Conservation (phyloP, 129 eudicot genomes). For the Kitagawia praeruptora region DNA sequence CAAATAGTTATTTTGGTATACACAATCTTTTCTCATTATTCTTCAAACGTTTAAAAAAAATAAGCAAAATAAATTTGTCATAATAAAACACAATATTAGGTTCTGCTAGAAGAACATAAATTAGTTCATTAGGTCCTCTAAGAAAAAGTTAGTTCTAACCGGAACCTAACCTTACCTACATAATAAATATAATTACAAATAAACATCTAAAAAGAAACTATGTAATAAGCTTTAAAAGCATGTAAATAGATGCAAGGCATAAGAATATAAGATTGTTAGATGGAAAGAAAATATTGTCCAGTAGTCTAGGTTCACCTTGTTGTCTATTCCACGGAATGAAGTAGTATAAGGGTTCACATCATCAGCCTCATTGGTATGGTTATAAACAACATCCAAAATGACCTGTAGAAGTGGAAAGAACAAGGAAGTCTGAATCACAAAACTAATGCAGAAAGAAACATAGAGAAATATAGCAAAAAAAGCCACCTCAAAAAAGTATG, state of each 20-base stretch:
- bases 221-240: not conserved
- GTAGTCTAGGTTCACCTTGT: slow-evolving; percentile 50
- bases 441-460: not conserved
- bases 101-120: not conserved
- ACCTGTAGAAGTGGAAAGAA: slow-evolving; percentile 37
- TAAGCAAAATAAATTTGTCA: not conserved
- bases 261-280: not conserved
- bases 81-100: not conserved
- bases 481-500: not conserved
- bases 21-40: not conserved
- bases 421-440: slow-evolving; percentile 3
- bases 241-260: not conserved
- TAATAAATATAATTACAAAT: not conserved
- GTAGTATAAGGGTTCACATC: slow-evolving; percentile 79
- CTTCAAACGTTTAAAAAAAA: no score
- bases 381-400: slow-evolving; percentile 93
- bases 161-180: not conserved
- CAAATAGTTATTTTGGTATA: not conserved
- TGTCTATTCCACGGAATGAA: slow-evolving; percentile 97
- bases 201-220: not conserved
- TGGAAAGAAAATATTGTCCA: not conserved
- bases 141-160: not conserved
- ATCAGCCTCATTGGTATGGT: slow-evolving; percentile 98
- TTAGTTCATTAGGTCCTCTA: not conserved
- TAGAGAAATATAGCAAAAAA: not conserved